These are phyloP conservation scores for Musa schizocarpa DNA, from an alignment of 176 grass and related monocot genomes.

Conservation along the genomic window DNA sequence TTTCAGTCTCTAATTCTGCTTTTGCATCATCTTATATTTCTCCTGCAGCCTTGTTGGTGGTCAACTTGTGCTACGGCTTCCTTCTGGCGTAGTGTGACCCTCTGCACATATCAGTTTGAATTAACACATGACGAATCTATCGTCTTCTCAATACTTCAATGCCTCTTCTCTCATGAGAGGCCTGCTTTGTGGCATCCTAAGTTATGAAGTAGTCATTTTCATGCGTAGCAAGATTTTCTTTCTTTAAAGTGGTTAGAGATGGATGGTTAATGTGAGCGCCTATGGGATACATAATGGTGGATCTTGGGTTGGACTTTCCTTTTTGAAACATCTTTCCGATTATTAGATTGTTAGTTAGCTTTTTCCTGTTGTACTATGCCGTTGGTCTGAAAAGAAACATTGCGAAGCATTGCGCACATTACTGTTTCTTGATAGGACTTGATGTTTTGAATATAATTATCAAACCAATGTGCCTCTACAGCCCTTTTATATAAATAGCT, in stretches of 20 bases:
- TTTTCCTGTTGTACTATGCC: too few species aligned
- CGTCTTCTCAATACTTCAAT: neutral
- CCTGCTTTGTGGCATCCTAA: neutral
- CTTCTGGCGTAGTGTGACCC: neutral
- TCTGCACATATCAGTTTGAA: neutral
- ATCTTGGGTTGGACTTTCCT: too few species aligned
- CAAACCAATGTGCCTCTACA: too few species aligned
- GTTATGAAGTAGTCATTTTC: neutral
- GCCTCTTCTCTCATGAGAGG: neutral
- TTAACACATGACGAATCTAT: neutral
- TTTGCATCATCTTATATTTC: neutral
- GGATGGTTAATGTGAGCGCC: neutral
- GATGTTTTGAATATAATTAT: too few species aligned
- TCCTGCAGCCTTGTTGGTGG: neutral
- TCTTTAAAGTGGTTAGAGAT: neutral
- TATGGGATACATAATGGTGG: too few species aligned
- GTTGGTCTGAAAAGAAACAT: too few species aligned
- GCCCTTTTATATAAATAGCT: too few species aligned
- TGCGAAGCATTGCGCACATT: too few species aligned
- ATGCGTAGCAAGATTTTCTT: neutral
- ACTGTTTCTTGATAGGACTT: too few species aligned
- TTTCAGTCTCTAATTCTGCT: neutral
- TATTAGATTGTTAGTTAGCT: too few species aligned
- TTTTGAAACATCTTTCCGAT: too few species aligned
- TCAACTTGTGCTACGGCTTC: conserved; percentile 1